Conservation (phyloP, 1,139 yeast species). For the Saccharomyces hybrid region DNA sequence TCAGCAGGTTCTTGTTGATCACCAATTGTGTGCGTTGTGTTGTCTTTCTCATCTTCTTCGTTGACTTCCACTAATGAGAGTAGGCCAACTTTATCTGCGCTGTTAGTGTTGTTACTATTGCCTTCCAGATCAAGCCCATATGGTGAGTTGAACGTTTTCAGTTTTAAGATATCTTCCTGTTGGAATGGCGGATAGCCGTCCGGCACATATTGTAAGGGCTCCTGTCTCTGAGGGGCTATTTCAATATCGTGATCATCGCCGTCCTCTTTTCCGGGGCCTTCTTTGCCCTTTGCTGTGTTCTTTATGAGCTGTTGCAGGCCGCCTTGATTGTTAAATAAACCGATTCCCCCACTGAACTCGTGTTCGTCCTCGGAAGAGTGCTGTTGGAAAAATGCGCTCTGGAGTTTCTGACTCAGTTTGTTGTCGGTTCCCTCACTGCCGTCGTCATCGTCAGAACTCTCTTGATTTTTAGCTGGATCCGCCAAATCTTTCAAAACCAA, state of each 20-base stretch:
- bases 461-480: slow-evolving; percentile 12
- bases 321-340: slow-evolving; percentile 6
- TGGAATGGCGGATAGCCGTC: slow-evolving; percentile 22
- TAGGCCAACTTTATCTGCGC: slow-evolving; percentile 1
- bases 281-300: neutral
- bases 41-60: slow-evolving; percentile 1
- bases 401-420: slow-evolving; percentile 14
- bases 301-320: neutral
- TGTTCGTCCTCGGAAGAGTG: slow-evolving; percentile 1
- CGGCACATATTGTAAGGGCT: slow-evolving; percentile 21
- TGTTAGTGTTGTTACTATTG: neutral
- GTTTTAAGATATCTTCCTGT: slow-evolving; percentile 18
- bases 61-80: slow-evolving; percentile 4
- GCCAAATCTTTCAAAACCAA: slow-evolving; percentile 27
- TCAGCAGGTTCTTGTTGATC: neutral
- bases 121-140: slow-evolving; percentile 4
- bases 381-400: slow-evolving; percentile 9
- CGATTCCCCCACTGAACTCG: slow-evolving; percentile 12
- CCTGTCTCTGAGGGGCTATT: slow-evolving; percentile 21
- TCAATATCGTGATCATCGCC: slow-evolving; percentile 16
- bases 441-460: slow-evolving; percentile 15
- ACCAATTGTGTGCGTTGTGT: neutral
- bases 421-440: slow-evolving; percentile 22
- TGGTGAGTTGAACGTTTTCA: slow-evolving; percentile 18
- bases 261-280: neutral